Conservation (phyloP, 2,329 filamentous ascomycete genomes). For the Neofusicoccum kwambonambiense region DNA sequence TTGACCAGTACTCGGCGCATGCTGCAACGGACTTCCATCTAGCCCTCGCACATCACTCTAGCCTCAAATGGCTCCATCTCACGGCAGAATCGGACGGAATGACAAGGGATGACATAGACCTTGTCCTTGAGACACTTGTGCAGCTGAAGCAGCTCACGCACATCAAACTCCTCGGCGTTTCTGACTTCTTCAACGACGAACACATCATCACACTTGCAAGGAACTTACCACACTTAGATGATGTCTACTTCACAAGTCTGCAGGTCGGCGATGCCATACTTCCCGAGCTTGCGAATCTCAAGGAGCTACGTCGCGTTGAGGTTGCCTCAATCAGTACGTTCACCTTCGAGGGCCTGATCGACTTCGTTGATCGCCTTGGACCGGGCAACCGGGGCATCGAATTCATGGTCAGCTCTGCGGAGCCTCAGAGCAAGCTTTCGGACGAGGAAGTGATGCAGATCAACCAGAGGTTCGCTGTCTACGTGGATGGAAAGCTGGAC, state of each 20-base stretch:
- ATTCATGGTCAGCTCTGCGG: constrained; percentile 46
- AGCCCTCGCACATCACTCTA: constrained; percentile 54
- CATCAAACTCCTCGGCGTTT: constrained; percentile 54
- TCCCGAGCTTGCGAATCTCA: constrained; percentile 45
- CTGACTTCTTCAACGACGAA: constrained; percentile 50
- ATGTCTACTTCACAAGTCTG: constrained; percentile 57
- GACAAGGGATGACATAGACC: constrained; percentile 49
- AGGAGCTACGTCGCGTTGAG: constrained; percentile 51
- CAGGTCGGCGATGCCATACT: constrained; percentile 53
- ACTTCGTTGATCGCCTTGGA: constrained; percentile 43
- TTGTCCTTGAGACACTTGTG: constrained; percentile 52
- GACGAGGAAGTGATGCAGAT: constrained; percentile 41
- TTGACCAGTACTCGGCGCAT: constrained; percentile 50
- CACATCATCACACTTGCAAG: constrained; percentile 51
- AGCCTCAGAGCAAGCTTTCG: constrained; percentile 41
- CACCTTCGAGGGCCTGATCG: constrained; percentile 50
- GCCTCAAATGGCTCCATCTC: constrained; percentile 48
- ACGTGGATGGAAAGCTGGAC: constrained; percentile 45
- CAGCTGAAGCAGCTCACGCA: constrained; percentile 52
- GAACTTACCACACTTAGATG: constrained; percentile 51
- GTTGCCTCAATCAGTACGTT: constrained; percentile 58
- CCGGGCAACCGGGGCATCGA: constrained; percentile 43
- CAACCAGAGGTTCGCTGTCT: constrained; percentile 37
- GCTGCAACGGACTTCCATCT: constrained; percentile 54
- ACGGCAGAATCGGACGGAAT: constrained; percentile 49